phyloP scores from a whole-genome alignment of 2,329 filamentous ascomycete species.

The Hortaea sp. region DNA sequence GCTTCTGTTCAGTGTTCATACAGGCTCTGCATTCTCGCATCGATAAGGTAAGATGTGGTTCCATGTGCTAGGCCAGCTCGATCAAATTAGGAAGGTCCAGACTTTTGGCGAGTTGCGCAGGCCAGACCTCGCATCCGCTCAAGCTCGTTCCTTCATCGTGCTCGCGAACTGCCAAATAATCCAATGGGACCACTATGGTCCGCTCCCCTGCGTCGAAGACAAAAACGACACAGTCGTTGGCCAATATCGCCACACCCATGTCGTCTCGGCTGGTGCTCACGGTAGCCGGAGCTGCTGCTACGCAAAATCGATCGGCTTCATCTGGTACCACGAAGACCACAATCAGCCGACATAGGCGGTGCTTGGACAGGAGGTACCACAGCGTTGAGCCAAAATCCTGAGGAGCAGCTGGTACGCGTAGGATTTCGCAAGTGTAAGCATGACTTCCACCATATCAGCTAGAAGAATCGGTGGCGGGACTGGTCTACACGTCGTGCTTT shows the following conservation, averaged over 20 bases:
- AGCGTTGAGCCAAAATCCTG: too few species aligned
- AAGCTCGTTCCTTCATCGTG: background rate
- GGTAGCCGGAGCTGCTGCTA: constrained; percentile 45
- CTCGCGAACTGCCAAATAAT: constrained; percentile 12
- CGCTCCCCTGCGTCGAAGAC: constrained; percentile 56
- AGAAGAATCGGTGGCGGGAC: constrained; percentile 62
- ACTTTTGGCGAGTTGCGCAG: constrained; percentile 33
- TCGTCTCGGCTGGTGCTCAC: constrained; percentile 27
- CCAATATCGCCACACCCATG: constrained; percentile 47
- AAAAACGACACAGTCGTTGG: constrained; percentile 79
- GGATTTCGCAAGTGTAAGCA: too few species aligned
- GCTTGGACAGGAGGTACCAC: too few species aligned
- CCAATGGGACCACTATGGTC: constrained; percentile 58
- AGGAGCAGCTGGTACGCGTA: too few species aligned
- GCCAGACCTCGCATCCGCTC: constrained; percentile 28
- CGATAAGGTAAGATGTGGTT: constrained; percentile 21
- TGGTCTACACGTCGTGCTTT: too few species aligned
- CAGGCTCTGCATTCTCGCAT: constrained; percentile 12
- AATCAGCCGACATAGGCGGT: constrained; percentile 31
- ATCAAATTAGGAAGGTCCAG: constrained; percentile 33
- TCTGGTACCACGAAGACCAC: constrained; percentile 57
- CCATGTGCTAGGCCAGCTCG: constrained; percentile 32
- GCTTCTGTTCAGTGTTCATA: background rate
- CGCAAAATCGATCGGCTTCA: constrained; percentile 79
- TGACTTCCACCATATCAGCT: constrained; percentile 61